Evolutionary conservation across 768 basidiomycete species (phyloP).

Genomic region (Phallus indusiatus): DNA sequence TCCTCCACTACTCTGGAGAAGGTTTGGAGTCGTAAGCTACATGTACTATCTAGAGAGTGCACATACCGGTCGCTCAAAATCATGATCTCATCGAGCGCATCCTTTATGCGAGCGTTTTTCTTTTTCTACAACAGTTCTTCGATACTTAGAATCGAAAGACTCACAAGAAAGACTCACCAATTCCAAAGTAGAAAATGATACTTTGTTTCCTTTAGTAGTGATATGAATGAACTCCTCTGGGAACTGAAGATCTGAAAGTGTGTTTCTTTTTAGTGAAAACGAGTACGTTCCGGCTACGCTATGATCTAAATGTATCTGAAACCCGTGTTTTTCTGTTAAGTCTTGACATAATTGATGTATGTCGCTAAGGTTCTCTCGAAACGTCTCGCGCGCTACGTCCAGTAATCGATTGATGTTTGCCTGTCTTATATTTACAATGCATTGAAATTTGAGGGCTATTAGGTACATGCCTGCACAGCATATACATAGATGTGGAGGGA

Average conservation of each 20-base stretch:
- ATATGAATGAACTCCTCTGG: slow-evolving; percentile 68
- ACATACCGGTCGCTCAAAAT: slow-evolving; percentile 72
- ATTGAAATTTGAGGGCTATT: neutral
- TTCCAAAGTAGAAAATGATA: slow-evolving; percentile 72
- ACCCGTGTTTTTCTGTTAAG: slow-evolving; percentile 49
- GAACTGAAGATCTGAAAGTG: slow-evolving; percentile 43
- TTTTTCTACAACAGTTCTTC: slow-evolving; percentile 51
- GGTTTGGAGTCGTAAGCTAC: neutral
- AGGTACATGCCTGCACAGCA: slow-evolving; percentile 49
- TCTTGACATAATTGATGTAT: slow-evolving; percentile 59
- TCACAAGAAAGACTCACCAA: slow-evolving; percentile 39
- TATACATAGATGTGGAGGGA: slow-evolving; percentile 79
- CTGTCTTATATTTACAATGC: slow-evolving; percentile 20
- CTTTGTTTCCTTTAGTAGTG: slow-evolving; percentile 55
- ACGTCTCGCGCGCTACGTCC: slow-evolving; percentile 92
- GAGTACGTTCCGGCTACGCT: slow-evolving; percentile 64
- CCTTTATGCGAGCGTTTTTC: slow-evolving; percentile 81
- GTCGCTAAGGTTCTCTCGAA: slow-evolving; percentile 86
- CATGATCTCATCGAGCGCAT: slow-evolving; percentile 83
- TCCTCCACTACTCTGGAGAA: slow-evolving; percentile 63
- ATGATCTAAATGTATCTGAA: slow-evolving; percentile 60
- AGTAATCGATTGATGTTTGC: slow-evolving; percentile 76
- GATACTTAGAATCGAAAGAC: neutral
- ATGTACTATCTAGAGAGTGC: neutral
- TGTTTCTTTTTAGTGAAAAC: slow-evolving; percentile 58